Percentiles rank a stretch among this genome's conserved stretches.
These are phyloP conservation scores for Colletotrichum cereale DNA, from an alignment of 2,329 filamentous ascomycete genomes.

Conservation along the genomic window DNA sequence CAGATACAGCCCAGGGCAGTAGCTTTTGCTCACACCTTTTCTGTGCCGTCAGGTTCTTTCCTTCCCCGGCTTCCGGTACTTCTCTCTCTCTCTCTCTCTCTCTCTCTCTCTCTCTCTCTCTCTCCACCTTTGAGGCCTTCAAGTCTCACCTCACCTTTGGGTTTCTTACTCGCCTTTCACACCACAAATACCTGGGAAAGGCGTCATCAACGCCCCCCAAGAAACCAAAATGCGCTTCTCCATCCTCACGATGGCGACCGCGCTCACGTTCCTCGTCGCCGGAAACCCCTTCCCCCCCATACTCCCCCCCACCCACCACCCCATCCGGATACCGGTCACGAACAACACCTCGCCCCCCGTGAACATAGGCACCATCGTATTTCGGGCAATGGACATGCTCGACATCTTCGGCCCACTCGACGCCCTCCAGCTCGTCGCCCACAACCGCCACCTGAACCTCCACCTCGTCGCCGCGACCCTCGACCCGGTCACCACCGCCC, in stretches of 20 bases:
- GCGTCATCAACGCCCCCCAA: not conserved
- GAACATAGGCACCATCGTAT: conserved; percentile 42
- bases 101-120: not conserved
- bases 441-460: conserved; percentile 50
- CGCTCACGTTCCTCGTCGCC: not conserved
- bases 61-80: not conserved
- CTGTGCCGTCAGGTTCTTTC: not conserved
- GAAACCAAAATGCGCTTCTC: conserved; percentile 16
- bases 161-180: not conserved
- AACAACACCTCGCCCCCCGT: conserved; percentile 8
- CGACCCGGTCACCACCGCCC: conserved; percentile 56
- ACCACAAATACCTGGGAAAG: not conserved
- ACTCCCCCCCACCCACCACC: not conserved
- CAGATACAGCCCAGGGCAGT: not conserved
- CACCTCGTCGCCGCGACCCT: conserved; percentile 55
- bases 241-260: not conserved
- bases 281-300: conserved; percentile 3
- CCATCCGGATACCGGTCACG: not conserved
- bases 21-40: not conserved
- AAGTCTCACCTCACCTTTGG: not conserved
- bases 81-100: not conserved
- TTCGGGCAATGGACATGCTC: conserved; percentile 42
- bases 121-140: not conserved
- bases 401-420: conserved; percentile 44
- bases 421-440: conserved; percentile 41